Conservation (phyloP, 2,329 filamentous ascomycete genomes). For the Penicillium hordei region DNA sequence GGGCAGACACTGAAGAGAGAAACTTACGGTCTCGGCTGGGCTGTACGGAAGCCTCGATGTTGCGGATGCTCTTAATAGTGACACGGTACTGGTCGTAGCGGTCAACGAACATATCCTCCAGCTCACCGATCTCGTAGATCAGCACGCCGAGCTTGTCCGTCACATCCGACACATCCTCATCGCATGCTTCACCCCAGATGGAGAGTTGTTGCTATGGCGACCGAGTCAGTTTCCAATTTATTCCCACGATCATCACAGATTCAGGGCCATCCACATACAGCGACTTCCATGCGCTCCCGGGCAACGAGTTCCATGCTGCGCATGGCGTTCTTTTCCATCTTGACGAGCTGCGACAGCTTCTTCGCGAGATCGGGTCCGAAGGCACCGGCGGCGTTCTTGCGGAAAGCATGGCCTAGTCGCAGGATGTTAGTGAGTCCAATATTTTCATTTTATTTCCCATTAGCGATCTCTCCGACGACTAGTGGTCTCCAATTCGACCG, state of each 20-base stretch:
- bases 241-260: background rate
- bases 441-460: background rate
- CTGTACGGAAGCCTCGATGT: slow-evolving; percentile 98
- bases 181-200: slow-evolving; percentile 91
- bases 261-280: slow-evolving; percentile 61
- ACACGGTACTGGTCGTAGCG: slow-evolving; percentile 99
- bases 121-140: slow-evolving; percentile 96
- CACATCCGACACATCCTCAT: slow-evolving; percentile 97
- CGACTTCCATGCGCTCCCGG: slow-evolving; percentile 96
- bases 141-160: slow-evolving; percentile 98
- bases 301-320: slow-evolving; percentile 94
- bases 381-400: slow-evolving; percentile 53
- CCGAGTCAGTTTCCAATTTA: slow-evolving; percentile 19
- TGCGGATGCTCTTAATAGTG: slow-evolving; percentile 98
- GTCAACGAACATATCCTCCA: slow-evolving; percentile 97
- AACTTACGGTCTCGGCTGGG: slow-evolving; percentile 89
- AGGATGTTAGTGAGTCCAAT: slow-evolving; percentile 17
- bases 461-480: background rate
- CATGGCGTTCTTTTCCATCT: slow-evolving; percentile 99
- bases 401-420: slow-evolving; percentile 61
- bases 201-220: slow-evolving; percentile 86
- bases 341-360: slow-evolving; percentile 96
- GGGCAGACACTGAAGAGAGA: background rate
- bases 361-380: slow-evolving; percentile 83
- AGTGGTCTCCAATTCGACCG: background rate